phyloP scores from a whole-genome alignment of 345 rosid species.

The Rhodamnia argentea region DNA sequence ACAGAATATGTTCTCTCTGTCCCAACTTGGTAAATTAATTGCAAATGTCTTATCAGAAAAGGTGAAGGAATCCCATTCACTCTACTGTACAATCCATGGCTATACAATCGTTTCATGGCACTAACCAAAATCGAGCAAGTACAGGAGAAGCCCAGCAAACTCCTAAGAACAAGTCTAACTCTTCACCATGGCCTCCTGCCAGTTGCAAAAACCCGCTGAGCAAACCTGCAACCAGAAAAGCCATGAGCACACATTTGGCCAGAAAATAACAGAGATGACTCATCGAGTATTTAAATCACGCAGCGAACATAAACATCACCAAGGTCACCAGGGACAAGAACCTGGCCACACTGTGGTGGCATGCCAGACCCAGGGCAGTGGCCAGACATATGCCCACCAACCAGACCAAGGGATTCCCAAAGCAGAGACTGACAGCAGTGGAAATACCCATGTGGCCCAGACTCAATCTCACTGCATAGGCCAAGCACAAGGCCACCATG shows the following conservation, averaged over 20 bases:
- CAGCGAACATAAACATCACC: neutral
- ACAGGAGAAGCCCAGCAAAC: neutral
- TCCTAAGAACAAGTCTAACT: neutral
- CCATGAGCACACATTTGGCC: neutral
- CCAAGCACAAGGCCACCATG: neutral
- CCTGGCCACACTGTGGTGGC: neutral
- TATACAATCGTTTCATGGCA: neutral
- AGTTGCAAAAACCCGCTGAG: neutral
- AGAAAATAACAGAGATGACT: neutral
- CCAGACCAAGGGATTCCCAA: neutral
- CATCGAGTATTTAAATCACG: neutral
- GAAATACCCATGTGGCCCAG: neutral
- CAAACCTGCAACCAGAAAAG: conserved; percentile 1
- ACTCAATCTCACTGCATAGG: neutral
- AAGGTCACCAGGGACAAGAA: neutral
- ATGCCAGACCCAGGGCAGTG: neutral
- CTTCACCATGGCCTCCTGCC: conserved; percentile 4
- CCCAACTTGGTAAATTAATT: neutral
- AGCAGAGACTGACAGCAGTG: neutral
- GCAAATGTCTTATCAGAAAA: neutral
- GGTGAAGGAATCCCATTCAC: neutral
- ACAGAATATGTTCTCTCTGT: neutral
- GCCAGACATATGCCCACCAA: neutral
- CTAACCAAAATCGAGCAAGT: neutral
- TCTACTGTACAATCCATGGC: neutral